phyloP scores from a whole-genome alignment of 2,329 filamentous ascomycete genomes.

The Hortaea werneckii region DNA sequence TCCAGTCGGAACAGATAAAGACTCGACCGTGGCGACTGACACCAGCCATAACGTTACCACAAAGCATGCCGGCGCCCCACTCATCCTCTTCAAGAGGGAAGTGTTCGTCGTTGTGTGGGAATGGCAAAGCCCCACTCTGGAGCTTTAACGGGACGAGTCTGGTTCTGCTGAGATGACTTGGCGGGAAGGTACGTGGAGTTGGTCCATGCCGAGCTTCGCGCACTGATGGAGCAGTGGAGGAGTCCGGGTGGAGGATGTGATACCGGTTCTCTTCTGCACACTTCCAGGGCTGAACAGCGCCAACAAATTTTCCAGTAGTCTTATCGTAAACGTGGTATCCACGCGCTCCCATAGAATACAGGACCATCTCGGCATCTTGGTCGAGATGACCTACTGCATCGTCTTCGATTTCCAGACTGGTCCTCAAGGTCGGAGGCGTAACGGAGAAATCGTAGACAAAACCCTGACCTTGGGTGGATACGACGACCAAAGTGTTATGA shows the following conservation, averaged over 20 bases:
- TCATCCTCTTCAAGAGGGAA: constrained; percentile 29
- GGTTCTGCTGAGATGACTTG: constrained; percentile 8
- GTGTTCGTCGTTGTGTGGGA: constrained; percentile 3
- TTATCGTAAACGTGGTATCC: constrained; percentile 38
- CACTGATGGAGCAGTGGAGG: background rate
- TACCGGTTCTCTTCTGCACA: constrained; percentile 20
- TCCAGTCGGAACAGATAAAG: constrained; percentile 37
- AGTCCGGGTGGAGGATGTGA: constrained; percentile 25
- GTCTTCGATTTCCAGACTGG: constrained; percentile 29
- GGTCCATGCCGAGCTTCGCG: constrained; percentile 4
- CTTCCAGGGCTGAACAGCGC: constrained; percentile 27
- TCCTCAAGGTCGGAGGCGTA: constrained; percentile 25
- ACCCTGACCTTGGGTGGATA: constrained; percentile 34
- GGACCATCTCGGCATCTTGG: constrained; percentile 31
- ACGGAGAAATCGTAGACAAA: constrained; percentile 35
- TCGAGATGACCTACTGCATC: constrained; percentile 37
- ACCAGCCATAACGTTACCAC: constrained; percentile 33
- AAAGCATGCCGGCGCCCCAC: constrained; percentile 39
- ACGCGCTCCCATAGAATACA: constrained; percentile 34
- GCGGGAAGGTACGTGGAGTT: constrained; percentile 16
- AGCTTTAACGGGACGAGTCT: constrained; percentile 13
- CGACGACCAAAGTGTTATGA: constrained; percentile 35
- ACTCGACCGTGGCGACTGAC: constrained; percentile 34
- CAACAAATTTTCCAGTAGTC: constrained; percentile 28
- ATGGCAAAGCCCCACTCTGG: constrained; percentile 9